Base-by-base conservation (phyloP, 2,329 filamentous ascomycete species). In the Diplodia mutila region DNA sequence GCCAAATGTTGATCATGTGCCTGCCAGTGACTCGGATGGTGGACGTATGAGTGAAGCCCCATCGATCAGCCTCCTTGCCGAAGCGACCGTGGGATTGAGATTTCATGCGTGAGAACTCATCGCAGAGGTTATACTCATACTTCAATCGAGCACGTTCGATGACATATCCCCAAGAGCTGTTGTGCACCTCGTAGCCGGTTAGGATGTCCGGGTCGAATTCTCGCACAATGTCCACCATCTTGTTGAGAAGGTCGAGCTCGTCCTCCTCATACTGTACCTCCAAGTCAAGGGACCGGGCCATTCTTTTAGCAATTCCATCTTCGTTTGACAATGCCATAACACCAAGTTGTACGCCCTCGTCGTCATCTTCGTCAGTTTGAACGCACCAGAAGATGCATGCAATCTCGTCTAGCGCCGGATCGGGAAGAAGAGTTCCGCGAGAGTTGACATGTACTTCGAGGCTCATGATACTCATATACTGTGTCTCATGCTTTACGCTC, bases 391-490 rank as follows among this genome's bases (percentile, higher is more conserved):
- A 97, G 6, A 98, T 86, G 74, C 91, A 93, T 70, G 91, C 87
- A 2, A 99, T 87, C 72, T 94, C 91, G 76, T 99, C 95, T 72
- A 96, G 86, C 72, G 94, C 92, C 0, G 95, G 95, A 74, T 99
- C 93, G 0, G 95, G 93, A 2, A 93, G 86, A 9, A 97, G 84
- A 59, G 87, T 89, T 7, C 88, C 92, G 67, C 94, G 86, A 4
- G 91, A 95, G 72, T 97, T 97, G 69, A 96, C 90, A 75, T 99
- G 94, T 4, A 98, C 81, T 76, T 99, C 95, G 7, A 99, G 80
- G 71, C 93, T 96, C 92, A 99, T 94, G 21, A 91, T 93, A 72
- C 92, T 97, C 95, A 99, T 98, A 77, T 97, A 97, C 72, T 95
- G 91, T 2, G 88, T 89, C 77, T 96, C 92, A 71, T 94, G 91